Percentiles rank a stretch among this genome's conserved stretches.
These are phyloP conservation scores for Madurella mycetomatis DNA, from an alignment of 2,329 filamentous ascomycete genomes.

Conservation along the genomic window DNA sequence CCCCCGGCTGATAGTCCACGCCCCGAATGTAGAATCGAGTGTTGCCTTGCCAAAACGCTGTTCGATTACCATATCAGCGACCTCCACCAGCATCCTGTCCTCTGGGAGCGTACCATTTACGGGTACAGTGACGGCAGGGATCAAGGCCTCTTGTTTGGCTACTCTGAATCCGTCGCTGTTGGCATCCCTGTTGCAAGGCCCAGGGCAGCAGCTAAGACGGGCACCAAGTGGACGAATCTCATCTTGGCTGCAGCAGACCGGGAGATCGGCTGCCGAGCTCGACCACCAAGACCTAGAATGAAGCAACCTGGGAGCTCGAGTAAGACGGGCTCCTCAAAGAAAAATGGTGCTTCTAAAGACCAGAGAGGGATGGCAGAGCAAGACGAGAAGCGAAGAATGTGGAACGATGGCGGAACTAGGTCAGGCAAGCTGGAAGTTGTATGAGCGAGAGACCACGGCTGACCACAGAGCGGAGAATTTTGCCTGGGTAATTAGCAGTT, in stretches of 20 bases:
- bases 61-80: conserved; percentile 18
- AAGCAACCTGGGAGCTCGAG: too few species aligned
- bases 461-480: too few species aligned
- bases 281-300: neutral
- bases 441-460: too few species aligned
- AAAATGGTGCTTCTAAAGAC: neutral
- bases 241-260: conserved; percentile 9
- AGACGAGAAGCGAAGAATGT: too few species aligned
- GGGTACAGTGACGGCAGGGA: conserved; percentile 49
- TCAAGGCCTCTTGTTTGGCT: conserved; percentile 47
- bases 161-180: conserved; percentile 44
- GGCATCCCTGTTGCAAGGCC: conserved; percentile 43
- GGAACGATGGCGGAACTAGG: too few species aligned
- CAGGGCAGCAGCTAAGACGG: conserved; percentile 45
- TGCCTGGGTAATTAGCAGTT: too few species aligned
- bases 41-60: conserved; percentile 53
- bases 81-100: neutral
- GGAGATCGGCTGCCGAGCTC: conserved; percentile 11
- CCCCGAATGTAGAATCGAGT: conserved; percentile 57
- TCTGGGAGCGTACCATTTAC: conserved; percentile 48
- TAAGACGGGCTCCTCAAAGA: too few species aligned
- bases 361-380: neutral
- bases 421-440: too few species aligned
- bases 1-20: conserved; percentile 61
- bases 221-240: conserved; percentile 34